Percentiles rank a stretch among this genome's conserved stretches.
Conservation (phyloP, 768 basidiomycete genomes). For the Russula compacta region DNA sequence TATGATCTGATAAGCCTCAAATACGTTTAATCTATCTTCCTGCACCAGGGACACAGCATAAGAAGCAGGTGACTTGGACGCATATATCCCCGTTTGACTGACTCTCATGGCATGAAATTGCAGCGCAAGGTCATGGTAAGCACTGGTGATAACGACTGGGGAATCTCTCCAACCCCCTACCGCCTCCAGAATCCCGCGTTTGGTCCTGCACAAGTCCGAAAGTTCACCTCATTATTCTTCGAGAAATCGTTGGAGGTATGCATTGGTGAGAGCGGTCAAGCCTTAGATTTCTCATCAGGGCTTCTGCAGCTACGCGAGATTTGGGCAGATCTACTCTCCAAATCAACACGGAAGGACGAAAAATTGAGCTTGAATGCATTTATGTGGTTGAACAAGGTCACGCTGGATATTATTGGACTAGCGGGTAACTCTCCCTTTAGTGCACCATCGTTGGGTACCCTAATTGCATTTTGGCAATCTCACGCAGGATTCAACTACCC, state of each 20-base stretch:
- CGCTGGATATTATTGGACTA: slow-evolving; percentile 23
- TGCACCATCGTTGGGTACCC: background rate
- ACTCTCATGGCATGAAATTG: too few species aligned
- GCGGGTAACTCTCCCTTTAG: slow-evolving; percentile 13
- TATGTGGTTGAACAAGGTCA: slow-evolving; percentile 18
- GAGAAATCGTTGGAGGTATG: slow-evolving; percentile 20
- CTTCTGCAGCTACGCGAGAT: slow-evolving; percentile 24
- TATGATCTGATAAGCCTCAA: too few species aligned
- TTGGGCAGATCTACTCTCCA: slow-evolving; percentile 16
- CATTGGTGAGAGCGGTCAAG: background rate
- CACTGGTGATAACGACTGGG: too few species aligned
- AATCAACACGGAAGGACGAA: slow-evolving; percentile 8
- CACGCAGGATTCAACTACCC: slow-evolving; percentile 32
- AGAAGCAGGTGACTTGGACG: background rate
- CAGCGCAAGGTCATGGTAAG: slow-evolving; percentile 9
- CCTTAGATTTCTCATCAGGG: too few species aligned
- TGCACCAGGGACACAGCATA: slow-evolving; percentile 7
- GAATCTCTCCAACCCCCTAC: background rate
- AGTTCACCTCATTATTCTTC: slow-evolving; percentile 20
- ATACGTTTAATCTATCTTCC: background rate
- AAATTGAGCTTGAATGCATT: slow-evolving; percentile 10
- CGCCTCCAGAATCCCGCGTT: slow-evolving; percentile 22
- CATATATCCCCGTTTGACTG: too few species aligned
- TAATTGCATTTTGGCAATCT: background rate
- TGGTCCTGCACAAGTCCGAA: slow-evolving; percentile 21